Conservation (phyloP, 306 rosid genomes). For the Acacia acuminata region DNA sequence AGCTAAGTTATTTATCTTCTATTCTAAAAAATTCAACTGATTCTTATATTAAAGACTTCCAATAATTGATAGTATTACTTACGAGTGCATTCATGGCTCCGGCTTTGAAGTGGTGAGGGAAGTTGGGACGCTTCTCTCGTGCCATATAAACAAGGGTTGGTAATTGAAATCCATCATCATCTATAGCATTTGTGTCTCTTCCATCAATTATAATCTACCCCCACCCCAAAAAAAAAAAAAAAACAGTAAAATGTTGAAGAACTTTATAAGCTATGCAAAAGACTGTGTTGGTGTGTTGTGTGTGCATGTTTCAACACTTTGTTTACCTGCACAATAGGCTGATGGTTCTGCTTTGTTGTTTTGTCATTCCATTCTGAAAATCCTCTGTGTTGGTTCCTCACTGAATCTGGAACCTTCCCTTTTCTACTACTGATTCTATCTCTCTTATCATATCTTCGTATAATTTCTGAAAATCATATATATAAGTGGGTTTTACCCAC, state of each 20-base stretch:
- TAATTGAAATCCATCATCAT: constrained; percentile 55
- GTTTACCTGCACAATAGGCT: constrained; percentile 56
- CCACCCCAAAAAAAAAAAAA: too few species aligned
- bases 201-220: constrained; percentile 60
- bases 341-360: constrained; percentile 63
- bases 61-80: neutral
- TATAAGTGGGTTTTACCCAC: too few species aligned
- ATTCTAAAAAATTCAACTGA: too few species aligned
- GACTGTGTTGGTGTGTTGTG: too few species aligned
- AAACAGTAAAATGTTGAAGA: too few species aligned
- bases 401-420: constrained; percentile 44
- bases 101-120: constrained; percentile 76
- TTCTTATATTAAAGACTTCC: too few species aligned
- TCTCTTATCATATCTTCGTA: constrained; percentile 67
- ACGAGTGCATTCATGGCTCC: constrained; percentile 79
- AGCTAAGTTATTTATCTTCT: too few species aligned
- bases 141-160: constrained; percentile 69
- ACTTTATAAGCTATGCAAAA: neutral
- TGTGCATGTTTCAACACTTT: neutral
- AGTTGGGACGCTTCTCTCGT: constrained; percentile 63
- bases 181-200: constrained; percentile 45
- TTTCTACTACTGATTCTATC: constrained; percentile 43
- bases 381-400: constrained; percentile 43
- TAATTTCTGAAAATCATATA: constrained; percentile 43
- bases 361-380: constrained; percentile 63